Base-by-base conservation (phyloP, 2,329 filamentous ascomycete genomes). In the Tetracladium maxilliforme region DNA sequence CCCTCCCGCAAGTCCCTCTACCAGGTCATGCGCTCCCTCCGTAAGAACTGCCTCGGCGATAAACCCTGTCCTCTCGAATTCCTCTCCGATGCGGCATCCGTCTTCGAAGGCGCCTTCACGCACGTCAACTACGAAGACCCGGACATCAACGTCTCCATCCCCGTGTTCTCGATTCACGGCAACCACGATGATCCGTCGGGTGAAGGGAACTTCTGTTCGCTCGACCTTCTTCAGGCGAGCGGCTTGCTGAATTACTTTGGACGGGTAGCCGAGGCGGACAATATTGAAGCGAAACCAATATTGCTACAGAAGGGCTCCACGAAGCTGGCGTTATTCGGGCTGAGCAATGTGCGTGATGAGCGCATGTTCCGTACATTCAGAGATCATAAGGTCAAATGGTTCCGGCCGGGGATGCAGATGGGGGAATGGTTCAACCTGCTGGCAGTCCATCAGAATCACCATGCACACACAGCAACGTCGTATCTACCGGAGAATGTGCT, bases 131-230 rank as follows among this genome's bases (percentile, higher is more conserved):
- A 98, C 51, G 84, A 95, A 50, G 90, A 98, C 42, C 72, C 82
- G 14, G 83, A 98, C 40, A 94, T 98, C 50, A 98, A 98, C 42
- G 72, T 98, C 32, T 82, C 86, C 2, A 94, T 95, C 28, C 90
- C 90, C 0, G 84, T 98, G 15, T 98, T 98, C 46, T 93, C 87
- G 1, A 98, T 98, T 20, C 92, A 98, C 41, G 90, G 90, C 22
- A 98, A 98, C 43, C 90, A 98, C 46, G 90, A 98, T 44, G 90
- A 98, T 45, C 90, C 90, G 0, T 92, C 86, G n/a, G 90, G 90
- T 7, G 86, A 94, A 41, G 90, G 86, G 8, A 82, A 92, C 45
- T 76, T 78, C 35, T 92, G 90, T 34, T 86, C 87, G 1, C 63
- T 98, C 8, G 90, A 98, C 47, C 54, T 98, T 10, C 63, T 98